Evolutionary conservation across 208 protist genomes (phyloP).

Genomic region (Trypanosoma mega): DNA sequence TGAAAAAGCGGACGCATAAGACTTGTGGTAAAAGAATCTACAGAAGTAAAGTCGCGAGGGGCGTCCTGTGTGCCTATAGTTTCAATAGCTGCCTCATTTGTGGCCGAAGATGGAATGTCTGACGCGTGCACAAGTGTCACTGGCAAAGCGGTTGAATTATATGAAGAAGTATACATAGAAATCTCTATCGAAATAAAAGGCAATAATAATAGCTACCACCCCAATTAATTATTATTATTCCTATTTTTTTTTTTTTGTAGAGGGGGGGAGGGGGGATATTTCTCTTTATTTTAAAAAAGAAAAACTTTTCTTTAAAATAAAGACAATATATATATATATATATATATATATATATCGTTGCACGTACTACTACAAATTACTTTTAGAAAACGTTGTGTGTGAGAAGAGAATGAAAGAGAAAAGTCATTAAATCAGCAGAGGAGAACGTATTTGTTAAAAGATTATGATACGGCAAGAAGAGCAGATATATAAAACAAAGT

Average conservation of each 20-base stretch:
- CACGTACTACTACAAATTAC: no score
- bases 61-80: not conserved
- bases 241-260: conserved; percentile 2
- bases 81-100: not conserved
- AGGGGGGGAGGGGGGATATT: not conserved
- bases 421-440: conserved; percentile 9
- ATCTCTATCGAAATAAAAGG: not conserved
- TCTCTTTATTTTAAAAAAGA: no score
- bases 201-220: not conserved
- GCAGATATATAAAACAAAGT: no score
- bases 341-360: no score
- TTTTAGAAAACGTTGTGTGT: no score
- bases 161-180: conserved; percentile 8
- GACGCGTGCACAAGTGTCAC: conserved; percentile 11
- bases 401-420: conserved; percentile 6
- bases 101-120: not conserved
- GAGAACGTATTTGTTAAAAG: conserved; percentile 11
- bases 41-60: not conserved
- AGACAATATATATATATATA: no score
- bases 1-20: conserved; percentile 79
- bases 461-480: no score
- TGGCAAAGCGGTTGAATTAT: conserved; percentile 4
- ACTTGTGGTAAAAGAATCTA: not conserved
- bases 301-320: no score
- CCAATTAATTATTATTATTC: not conserved